phyloP scores from a whole-genome alignment of 1,284 basidiomycete genomes.

The Singerocomus inundabilis region DNA sequence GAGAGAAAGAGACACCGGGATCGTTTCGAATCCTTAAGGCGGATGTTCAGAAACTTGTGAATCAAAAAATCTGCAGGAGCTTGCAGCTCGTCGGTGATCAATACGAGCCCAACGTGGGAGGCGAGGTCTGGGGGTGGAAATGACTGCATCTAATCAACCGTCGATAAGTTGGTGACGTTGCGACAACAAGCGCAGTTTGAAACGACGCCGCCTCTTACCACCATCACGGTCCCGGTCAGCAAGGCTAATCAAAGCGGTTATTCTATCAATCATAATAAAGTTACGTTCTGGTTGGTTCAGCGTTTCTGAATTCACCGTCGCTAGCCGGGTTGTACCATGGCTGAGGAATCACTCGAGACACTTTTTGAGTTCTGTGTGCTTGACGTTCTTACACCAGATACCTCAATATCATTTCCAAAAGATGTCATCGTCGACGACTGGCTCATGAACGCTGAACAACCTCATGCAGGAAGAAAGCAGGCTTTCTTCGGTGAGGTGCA shows the following conservation, averaged over 20 bases:
- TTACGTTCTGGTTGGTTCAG: not conserved
- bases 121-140: constrained; percentile 30
- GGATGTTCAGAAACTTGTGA: constrained; percentile 46
- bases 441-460: constrained; percentile 45
- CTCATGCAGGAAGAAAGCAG: constrained; percentile 47
- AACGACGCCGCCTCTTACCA: constrained; percentile 9
- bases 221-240: not conserved
- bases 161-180: too few relatives aligned
- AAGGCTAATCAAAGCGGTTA: not conserved
- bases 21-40: constrained; percentile 47
- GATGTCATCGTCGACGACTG: constrained; percentile 49
- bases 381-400: constrained; percentile 65
- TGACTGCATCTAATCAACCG: constrained; percentile 27
- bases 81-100: constrained; percentile 65
- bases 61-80: constrained; percentile 69
- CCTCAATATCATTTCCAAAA: constrained; percentile 58
- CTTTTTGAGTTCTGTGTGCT: constrained; percentile 63
- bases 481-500: constrained; percentile 71
- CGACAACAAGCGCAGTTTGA: constrained; percentile 21
- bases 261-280: not conserved
- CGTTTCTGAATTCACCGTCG: not conserved
- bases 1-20: constrained; percentile 51
- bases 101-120: constrained; percentile 37
- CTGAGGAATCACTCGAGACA: constrained; percentile 49
- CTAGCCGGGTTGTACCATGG: constrained; percentile 15